Evolutionary conservation across 768 basidiomycete species (phyloP), one percentile per base, ranked within the genome.

Genomic region (Panaeolus cyanescens): DNA sequence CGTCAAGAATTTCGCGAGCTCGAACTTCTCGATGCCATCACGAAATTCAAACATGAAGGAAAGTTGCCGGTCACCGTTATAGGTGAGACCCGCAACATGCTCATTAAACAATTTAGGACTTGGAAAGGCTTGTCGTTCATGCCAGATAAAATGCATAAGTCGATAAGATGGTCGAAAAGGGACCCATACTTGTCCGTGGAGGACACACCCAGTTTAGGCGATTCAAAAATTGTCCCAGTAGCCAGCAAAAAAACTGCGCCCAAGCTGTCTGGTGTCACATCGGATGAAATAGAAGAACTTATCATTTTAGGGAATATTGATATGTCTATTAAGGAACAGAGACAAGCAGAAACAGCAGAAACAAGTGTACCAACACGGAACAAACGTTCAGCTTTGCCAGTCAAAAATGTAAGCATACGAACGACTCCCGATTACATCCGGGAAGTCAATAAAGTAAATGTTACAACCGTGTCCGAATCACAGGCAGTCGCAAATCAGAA

Each of bases 21-120:
- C 0, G 74, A 77, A 31, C 5, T 77, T 0, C 62, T 79, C 3
- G 74, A 78, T 68, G 72, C 75, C 17, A 74, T 80, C 5, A 75
- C 74, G 0, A 45, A 42, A 1, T 31, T 72, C 12, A 30, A 56
- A 30, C 77, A 70, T 59, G 20, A 63, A 1, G 59, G 62, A 1
- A 64, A 61, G 8, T 62, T 75, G 4, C 62, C 66, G 2, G 17
- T 31, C 3, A 20, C 15, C 2, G 59, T 74, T 0, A 36, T 15
- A n/a, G 71, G 68, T 0, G 36, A 61, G 9, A 61, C 61, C 2
- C 32, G 73, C 32, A 68, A 72, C 42, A 54, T 64, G 0, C 20
- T 74, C 4, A 68, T 76, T 13, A 8, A 53, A 1, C 36, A 64
- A 0, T 77, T 66, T 56, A 54, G 62, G 10, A 9, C 54, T 3